These are phyloP conservation scores for Nakazawaea anatomiae DNA, from an alignment of 805 yeast genomes.

Conservation along the genomic window DNA sequence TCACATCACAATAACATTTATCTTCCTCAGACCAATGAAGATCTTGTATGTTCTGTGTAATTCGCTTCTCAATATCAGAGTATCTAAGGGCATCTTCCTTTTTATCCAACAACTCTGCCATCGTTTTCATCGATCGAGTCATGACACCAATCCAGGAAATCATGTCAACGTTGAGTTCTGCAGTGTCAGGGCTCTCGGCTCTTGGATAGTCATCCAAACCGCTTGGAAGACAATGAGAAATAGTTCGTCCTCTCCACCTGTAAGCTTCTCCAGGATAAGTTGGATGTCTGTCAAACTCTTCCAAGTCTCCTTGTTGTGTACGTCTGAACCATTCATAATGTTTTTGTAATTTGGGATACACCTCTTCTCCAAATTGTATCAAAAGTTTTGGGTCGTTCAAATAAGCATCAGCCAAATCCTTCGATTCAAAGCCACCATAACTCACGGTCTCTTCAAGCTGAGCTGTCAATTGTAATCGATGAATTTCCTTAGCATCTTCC, in stretches of 20 bases:
- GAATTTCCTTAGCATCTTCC: conserved; percentile 31
- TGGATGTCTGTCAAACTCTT: conserved; percentile 61
- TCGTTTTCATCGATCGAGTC: conserved; percentile 73
- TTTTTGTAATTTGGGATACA: conserved; percentile 69
- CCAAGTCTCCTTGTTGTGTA: conserved; percentile 72
- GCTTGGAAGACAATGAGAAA: conserved; percentile 80
- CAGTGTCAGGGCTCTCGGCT: conserved; percentile 70
- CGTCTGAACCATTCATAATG: conserved; percentile 84
- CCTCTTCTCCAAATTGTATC: conserved; percentile 47
- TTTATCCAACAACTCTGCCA: conserved; percentile 59
- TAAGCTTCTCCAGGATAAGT: conserved; percentile 57
- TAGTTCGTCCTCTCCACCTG: conserved; percentile 91
- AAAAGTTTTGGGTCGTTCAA: conserved; percentile 54
- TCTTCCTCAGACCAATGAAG: conserved; percentile 76
- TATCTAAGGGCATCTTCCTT: conserved; percentile 55
- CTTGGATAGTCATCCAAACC: conserved; percentile 97
- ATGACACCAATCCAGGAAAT: conserved; percentile 91
- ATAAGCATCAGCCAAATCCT: conserved; percentile 42
- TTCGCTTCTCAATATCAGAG: conserved; percentile 44
- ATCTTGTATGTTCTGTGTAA: conserved; percentile 58
- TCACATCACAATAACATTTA: conserved; percentile 73
- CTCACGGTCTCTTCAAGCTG: conserved; percentile 15
- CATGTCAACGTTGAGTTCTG: conserved; percentile 87
- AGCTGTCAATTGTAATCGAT: conserved; percentile 17
- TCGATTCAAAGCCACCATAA: conserved; percentile 16